Percentiles rank a stretch among this genome's conserved stretches.
Evolutionary conservation across 2,329 filamentous ascomycete genomes (phyloP).

Genomic region (Cadophora malorum): DNA sequence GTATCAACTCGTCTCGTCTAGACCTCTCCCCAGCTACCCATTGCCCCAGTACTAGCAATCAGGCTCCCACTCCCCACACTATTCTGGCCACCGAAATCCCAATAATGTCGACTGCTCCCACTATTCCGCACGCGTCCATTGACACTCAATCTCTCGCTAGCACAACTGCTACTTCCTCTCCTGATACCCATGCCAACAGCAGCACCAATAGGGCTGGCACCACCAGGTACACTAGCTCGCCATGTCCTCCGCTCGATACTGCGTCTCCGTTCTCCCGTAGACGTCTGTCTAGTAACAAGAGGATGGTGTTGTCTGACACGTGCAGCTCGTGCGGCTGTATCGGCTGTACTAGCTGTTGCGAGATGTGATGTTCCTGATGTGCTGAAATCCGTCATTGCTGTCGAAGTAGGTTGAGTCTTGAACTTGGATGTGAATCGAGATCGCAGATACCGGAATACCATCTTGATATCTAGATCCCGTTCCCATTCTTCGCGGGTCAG

Average conservation of each 20-base stretch:
- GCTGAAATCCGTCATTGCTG: conserved; percentile 46
- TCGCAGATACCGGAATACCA: conserved; percentile 88
- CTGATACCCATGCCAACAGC: conserved; percentile 47
- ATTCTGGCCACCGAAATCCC: conserved; percentile 81
- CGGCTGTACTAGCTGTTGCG: conserved; percentile 61
- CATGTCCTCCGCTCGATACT: conserved; percentile 60
- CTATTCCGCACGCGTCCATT: conserved; percentile 64
- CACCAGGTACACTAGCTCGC: conserved; percentile 59
- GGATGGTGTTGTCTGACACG: conserved; percentile 90
- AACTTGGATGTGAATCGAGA: conserved; percentile 70
- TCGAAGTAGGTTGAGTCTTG: conserved; percentile 47
- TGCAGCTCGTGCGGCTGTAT: conserved; percentile 77
- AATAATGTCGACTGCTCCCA: conserved; percentile 83
- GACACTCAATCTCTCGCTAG: conserved; percentile 80
- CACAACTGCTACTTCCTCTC: conserved; percentile 70
- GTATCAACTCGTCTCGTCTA: conserved; percentile 41
- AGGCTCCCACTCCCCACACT: conserved; percentile 74
- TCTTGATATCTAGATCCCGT: conserved; percentile 84
- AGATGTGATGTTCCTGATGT: conserved; percentile 52
- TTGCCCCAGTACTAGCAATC: conserved; percentile 68
- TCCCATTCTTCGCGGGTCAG: conserved; percentile 71
- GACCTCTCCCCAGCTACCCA: conserved; percentile 82
- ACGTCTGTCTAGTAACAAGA: conserved; percentile 64
- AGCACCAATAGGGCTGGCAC: conserved; percentile 30
- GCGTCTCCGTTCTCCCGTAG: conserved; percentile 29